phyloP scores from a whole-genome alignment of 2,329 filamentous ascomycete genomes.

The Fusarium camptoceras region DNA sequence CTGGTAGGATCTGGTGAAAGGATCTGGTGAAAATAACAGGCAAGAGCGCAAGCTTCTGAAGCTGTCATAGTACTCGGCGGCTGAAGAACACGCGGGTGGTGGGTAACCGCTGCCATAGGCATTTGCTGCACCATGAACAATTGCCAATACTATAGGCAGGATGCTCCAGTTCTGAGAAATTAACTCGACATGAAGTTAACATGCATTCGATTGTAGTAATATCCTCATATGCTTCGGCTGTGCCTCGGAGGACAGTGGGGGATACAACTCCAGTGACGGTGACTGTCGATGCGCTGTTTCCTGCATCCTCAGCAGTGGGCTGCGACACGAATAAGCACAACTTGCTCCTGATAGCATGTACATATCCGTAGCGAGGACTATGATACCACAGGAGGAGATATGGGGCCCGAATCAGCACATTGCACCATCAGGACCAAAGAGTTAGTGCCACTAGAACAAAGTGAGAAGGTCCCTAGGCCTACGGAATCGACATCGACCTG shows the following conservation, averaged over 20 bases:
- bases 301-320: slow-evolving; percentile 20
- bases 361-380: background rate
- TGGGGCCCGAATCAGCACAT: slow-evolving; percentile 11
- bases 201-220: slow-evolving; percentile 22
- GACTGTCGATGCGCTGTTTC: slow-evolving; percentile 39
- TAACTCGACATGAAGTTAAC: slow-evolving; percentile 13
- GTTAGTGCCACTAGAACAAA: slow-evolving; percentile 33
- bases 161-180: slow-evolving; percentile 10
- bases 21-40: slow-evolving; percentile 22
- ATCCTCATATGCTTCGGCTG: slow-evolving; percentile 43
- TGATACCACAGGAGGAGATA: slow-evolving; percentile 3
- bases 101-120: slow-evolving; percentile 24
- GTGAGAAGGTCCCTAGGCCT: slow-evolving; percentile 33
- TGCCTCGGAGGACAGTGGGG: slow-evolving; percentile 40
- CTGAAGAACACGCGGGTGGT: slow-evolving; percentile 16
- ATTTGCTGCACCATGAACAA: slow-evolving; percentile 24
- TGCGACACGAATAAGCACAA: slow-evolving; percentile 7
- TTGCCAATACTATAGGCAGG: slow-evolving; percentile 6
- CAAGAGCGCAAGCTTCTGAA: slow-evolving; percentile 15
- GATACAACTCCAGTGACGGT: slow-evolving; percentile 23
- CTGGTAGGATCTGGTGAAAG: slow-evolving; percentile 44
- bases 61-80: slow-evolving; percentile 4
- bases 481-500: slow-evolving; percentile 29
- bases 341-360: slow-evolving; percentile 6
- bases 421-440: slow-evolving; percentile 6